These are phyloP conservation scores for Gossypium australe DNA, from an alignment of 345 rosid species.

Conservation along the genomic window DNA sequence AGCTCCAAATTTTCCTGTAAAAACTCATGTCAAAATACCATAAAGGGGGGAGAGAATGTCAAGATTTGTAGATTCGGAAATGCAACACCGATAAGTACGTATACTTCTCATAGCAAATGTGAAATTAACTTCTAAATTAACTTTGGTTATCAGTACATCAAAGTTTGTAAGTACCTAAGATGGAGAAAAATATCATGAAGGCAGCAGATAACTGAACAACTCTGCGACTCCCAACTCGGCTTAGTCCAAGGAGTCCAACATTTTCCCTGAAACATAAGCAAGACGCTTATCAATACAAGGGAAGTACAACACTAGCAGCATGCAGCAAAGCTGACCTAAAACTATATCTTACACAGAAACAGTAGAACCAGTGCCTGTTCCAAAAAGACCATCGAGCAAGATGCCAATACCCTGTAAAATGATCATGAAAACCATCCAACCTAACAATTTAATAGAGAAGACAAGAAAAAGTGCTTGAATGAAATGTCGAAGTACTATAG, in stretches of 20 bases:
- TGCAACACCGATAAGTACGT: neutral
- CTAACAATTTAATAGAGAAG: neutral
- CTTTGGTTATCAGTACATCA: neutral
- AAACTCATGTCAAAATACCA: neutral
- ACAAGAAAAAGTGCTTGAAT: neutral
- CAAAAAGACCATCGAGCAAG: constrained; percentile 82
- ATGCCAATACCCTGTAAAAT: constrained; percentile 74
- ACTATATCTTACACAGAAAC: constrained; percentile 72
- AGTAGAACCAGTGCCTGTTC: constrained; percentile 91
- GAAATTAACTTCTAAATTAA: neutral
- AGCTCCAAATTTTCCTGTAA: constrained; percentile 91
- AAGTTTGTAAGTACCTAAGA: constrained; percentile 40
- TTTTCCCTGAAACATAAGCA: constrained; percentile 63
- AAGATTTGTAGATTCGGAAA: neutral
- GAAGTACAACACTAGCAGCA: neutral
- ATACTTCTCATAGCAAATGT: neutral
- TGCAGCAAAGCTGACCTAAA: neutral
- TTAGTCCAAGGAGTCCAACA: constrained; percentile 88
- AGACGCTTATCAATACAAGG: neutral
- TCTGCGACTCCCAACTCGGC: constrained; percentile 95
- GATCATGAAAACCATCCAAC: neutral
- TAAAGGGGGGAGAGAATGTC: neutral
- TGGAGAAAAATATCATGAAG: constrained; percentile 96
- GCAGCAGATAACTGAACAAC: constrained; percentile 92
- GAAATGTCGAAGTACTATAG: neutral